Evolutionary conservation across 2,329 filamentous ascomycete species (phyloP), one percentile per base, ranked within the genome.

Genomic region (Raffaelea arxii): DNA sequence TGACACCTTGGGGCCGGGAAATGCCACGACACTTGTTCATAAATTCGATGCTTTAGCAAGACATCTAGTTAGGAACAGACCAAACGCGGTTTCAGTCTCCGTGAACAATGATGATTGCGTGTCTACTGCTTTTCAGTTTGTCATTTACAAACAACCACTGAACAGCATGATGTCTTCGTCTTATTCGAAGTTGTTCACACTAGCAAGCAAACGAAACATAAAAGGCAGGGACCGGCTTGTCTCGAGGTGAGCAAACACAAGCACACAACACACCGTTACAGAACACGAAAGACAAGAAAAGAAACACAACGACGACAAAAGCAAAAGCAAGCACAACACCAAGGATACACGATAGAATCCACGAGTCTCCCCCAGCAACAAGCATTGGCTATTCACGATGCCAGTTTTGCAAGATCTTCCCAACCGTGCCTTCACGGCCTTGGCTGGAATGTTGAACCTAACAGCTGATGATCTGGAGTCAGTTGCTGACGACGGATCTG

Each of bases 381-480:
- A n/a, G n/a, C n/a, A n/a, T n/a, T n/a, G n/a, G n/a, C n/a, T n/a
- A n/a, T n/a, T n/a, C n/a, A n/a, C n/a, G n/a, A n/a, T n/a, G n/a
- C n/a, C n/a, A n/a, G n/a, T n/a, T n/a, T n/a, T 51, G 19, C 10
- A 19, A 14, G 16, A 49, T n/a, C 14, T 47, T 7, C 21, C 40
- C 22, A 11, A 6, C 14, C 10, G n/a, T 1, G 43, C 25, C 23
- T 32, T 53, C 11, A 10, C 32, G 9, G 46, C 45, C 2, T 25
- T 55, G 35, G 49, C 48, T 18, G n/a, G 16, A 3, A 39, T 48
- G 12, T 25, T 54, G 16, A 36, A 19, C 5, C 18, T 52, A 19
- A 42, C 45, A 6, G 39, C 46, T 3, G 36, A 43, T 5, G 23
- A 49, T 21, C 43, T 54, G 3, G 21, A 40, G 2, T 5, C 18